A percentile compares a stretch with the other conserved stretches of the same genome.
Conservation (phyloP, 225 moss, liverwort and hornwort genomes). For the Marchantia polymorpha region DNA sequence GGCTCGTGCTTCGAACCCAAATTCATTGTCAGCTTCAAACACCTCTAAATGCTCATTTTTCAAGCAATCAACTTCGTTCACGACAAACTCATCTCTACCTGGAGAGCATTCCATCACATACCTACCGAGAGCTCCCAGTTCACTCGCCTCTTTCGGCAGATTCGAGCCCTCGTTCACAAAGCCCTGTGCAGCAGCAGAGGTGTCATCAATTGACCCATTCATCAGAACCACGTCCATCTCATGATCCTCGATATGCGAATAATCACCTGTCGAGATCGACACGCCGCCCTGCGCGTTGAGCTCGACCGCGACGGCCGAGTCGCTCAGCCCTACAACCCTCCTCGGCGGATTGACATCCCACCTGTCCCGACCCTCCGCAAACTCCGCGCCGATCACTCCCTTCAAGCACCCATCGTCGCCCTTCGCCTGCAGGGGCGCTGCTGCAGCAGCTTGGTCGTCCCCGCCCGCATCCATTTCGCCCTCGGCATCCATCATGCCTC, state of each 20-base stretch:
- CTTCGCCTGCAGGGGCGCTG: too few relatives aligned
- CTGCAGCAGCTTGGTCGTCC: slow-evolving; percentile 4
- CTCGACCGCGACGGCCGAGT: neutral
- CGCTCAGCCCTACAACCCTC: neutral
- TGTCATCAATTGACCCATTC: neutral
- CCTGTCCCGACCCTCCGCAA: neutral
- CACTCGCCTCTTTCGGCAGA: neutral
- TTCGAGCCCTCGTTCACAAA: neutral
- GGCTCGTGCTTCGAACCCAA: neutral
- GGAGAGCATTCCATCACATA: slow-evolving; percentile 8
- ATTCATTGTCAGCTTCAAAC: slow-evolving; percentile 13
- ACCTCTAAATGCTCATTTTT: slow-evolving; percentile 11
- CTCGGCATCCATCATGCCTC: slow-evolving; percentile 4
- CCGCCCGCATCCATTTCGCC: neutral
- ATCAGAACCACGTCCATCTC: neutral
- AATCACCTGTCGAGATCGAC: slow-evolving; percentile 18
- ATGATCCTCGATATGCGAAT: slow-evolving; percentile 9
- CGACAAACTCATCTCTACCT: slow-evolving; percentile 5
- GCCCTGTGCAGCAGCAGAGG: neutral
- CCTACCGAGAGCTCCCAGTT: slow-evolving; percentile 10
- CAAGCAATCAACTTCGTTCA: slow-evolving; percentile 12
- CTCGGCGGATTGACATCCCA: slow-evolving; percentile 3
- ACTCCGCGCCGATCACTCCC: neutral
- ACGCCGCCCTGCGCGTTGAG: neutral
- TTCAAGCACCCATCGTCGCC: neutral